These are phyloP conservation scores for Pugionium dolabratum DNA, from an alignment of 345 rosid species.

Conservation along the genomic window DNA sequence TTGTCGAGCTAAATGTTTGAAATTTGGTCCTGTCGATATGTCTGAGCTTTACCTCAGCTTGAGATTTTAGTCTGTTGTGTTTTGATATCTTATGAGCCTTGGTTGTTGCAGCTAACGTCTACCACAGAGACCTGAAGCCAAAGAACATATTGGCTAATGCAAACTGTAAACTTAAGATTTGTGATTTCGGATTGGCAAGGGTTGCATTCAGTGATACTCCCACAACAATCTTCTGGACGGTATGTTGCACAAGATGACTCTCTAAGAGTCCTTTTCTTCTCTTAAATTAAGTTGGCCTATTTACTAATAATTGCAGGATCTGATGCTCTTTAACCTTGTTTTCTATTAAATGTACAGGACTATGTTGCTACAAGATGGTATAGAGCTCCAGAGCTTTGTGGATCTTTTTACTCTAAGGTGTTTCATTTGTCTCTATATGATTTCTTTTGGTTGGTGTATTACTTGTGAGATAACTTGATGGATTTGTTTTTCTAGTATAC, in stretches of 20 bases:
- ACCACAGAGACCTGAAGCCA: conserved; percentile 91
- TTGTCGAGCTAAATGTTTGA: conserved; percentile 19
- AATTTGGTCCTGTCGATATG: conserved; percentile 1
- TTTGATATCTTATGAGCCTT: conserved; percentile 17
- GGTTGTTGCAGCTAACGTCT: conserved; percentile 81
- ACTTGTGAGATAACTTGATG: conserved; percentile 5
- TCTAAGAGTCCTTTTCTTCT: conserved; percentile 14
- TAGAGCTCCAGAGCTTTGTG: conserved; percentile 98
- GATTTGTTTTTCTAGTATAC: conserved; percentile 29
- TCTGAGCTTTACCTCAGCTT: conserved; percentile 2
- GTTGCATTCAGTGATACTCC: conserved; percentile 94
- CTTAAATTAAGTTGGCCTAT: conserved; percentile 17
- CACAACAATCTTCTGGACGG: conserved; percentile 91
- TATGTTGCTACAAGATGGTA: conserved; percentile 99
- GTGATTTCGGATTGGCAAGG: conserved; percentile 96
- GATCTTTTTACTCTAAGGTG: conserved; percentile 97
- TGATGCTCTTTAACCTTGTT: conserved; percentile 21
- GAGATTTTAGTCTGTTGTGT: background rate
- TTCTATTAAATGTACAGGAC: conserved; percentile 52
- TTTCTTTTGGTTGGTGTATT: conserved; percentile 3
- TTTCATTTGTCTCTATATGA: conserved; percentile 18
- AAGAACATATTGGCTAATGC: conserved; percentile 98
- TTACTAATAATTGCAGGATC: conserved; percentile 2
- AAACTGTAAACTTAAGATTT: conserved; percentile 90
- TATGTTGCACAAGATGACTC: conserved; percentile 38